Evolutionary conservation across 2,329 filamentous ascomycete species (phyloP), one percentile per base, ranked within the genome.

Genomic region (Pseudogymnoascus sp.): DNA sequence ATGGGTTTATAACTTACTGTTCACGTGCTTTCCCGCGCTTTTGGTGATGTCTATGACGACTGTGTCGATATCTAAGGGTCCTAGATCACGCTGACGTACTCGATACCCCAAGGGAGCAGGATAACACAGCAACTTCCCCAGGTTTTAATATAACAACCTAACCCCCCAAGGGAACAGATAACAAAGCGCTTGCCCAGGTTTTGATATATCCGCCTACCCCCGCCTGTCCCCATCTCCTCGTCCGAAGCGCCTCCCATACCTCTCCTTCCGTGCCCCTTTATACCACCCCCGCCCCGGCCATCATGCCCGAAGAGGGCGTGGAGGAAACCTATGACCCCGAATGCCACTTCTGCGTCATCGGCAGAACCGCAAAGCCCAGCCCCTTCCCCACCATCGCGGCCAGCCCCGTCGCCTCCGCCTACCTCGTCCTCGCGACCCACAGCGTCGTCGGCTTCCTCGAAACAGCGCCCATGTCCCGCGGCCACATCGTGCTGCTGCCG

Each of bases 401-500:
- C 79, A 62, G 71, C 10, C 66, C 74, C 1, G 63, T 73, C 23
- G 76, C 79, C 0, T 68, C 80, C 10, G 78, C 84, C 16, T 86
- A 83, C 71, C 71, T 96, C 28, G 82, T 96, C 43, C 83, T 96
- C 65, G 90, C 90, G 1, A 93, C 90, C 0, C 85, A 85, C 1
- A 76, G 85, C 66, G 84, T 95, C 23, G 77, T 96, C 66, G 92
- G 91, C 57, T 96, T 97, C 77, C 82, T 97, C 70, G 93, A 97
- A 77, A 95, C 96, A 72, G 83, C 93, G 78, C 93, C 93, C 1
- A 84, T 97, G 62, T 88, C 89, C 0, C 80, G 80, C 1, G 92
- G 92, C 3, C 93, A 97, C 79, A 77, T 96, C 8, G 83, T 97
- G 0, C 81, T 97, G 39, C 89, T 88, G 65, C 88, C 92, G 6